Evolutionary conservation across 2,329 filamentous ascomycete genomes (phyloP), one percentile per base, ranked within the genome.

Genomic region (Trichoderma breve): DNA sequence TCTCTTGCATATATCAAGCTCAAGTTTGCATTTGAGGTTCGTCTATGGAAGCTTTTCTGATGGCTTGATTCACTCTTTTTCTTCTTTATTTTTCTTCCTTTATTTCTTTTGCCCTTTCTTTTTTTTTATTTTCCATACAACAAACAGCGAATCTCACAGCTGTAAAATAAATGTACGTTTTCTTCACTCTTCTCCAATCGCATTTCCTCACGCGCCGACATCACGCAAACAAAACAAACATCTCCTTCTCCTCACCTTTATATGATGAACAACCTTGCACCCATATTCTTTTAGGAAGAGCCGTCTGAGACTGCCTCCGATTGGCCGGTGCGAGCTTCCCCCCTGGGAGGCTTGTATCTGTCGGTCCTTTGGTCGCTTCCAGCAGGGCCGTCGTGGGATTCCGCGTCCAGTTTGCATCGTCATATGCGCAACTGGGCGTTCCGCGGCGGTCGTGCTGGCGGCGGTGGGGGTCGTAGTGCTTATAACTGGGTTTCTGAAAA

Each of bases 401-500:
- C 72, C 74, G n/a, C 74, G 74, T 73, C 72, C 55, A 66, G 51
- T 68, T 67, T 65, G 75, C 79, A 81, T 79, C 80, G 81, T 77
- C 80, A 82, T 78, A 78, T 82, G 80, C 77, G 75, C 71, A 71
- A 57, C 63, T 60, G 68, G 73, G 71, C 72, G 77, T 72, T 61
- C 67, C n/a, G 67, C 18, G 43, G 65, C 71, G 71, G 77, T 73
- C 75, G 75, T 78, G 78, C 73, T 76, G 77, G 76, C 75, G 75
- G 75, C 72, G 81, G 79, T 78, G 81, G 76, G 78, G 79, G 82
- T 75, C 76, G 83, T 84, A 76, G 80, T 84, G 82, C 82, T 84
- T 84, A 82, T 82, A 84, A 76, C 74, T 78, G 81, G 82, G 82
- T 84, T 83, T 84, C 82, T 84, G 82, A 84, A 75, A 76, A 75